Evolutionary conservation across 768 basidiomycete species (phyloP).

Genomic region (Megacollybia marginata): DNA sequence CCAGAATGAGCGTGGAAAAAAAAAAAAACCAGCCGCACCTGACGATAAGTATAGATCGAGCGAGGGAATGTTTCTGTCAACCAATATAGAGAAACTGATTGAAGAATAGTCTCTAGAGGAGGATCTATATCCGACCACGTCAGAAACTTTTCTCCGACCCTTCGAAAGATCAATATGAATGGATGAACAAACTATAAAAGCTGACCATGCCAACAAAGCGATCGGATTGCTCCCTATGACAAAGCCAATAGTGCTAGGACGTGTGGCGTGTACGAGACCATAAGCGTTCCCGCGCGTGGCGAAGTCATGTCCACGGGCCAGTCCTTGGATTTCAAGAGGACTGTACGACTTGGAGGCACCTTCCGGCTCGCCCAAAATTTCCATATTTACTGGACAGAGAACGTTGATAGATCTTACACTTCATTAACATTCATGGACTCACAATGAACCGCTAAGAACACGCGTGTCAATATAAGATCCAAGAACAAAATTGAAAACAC

Average conservation of each 20-base stretch:
- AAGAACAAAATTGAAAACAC: too few relatives aligned
- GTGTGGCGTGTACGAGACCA: slow-evolving; percentile 15
- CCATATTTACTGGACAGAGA: too few relatives aligned
- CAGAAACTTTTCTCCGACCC: slow-evolving; percentile 24
- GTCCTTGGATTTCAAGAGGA: neutral
- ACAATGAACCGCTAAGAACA: too few relatives aligned
- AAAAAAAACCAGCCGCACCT: neutral
- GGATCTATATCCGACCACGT: slow-evolving; percentile 8
- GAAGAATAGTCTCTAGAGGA: slow-evolving; percentile 1
- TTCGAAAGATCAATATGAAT: neutral
- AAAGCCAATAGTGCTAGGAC: slow-evolving; percentile 17
- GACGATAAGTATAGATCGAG: slow-evolving; percentile 19
- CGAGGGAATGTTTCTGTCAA: slow-evolving; percentile 16
- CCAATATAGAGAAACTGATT: slow-evolving; percentile 18
- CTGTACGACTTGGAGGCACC: neutral
- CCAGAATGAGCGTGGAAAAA: too few relatives aligned
- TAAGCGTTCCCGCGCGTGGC: slow-evolving; percentile 6
- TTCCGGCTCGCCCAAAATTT: neutral
- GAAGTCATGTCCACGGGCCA: neutral
- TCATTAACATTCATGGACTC: too few relatives aligned
- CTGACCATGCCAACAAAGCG: slow-evolving; percentile 18
- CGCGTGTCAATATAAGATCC: too few relatives aligned
- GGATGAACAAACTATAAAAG: neutral
- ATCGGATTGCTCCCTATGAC: slow-evolving; percentile 15
- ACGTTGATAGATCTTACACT: too few relatives aligned